Conservation (phyloP, 1,284 basidiomycete genomes). For the Sutorius eximius region DNA sequence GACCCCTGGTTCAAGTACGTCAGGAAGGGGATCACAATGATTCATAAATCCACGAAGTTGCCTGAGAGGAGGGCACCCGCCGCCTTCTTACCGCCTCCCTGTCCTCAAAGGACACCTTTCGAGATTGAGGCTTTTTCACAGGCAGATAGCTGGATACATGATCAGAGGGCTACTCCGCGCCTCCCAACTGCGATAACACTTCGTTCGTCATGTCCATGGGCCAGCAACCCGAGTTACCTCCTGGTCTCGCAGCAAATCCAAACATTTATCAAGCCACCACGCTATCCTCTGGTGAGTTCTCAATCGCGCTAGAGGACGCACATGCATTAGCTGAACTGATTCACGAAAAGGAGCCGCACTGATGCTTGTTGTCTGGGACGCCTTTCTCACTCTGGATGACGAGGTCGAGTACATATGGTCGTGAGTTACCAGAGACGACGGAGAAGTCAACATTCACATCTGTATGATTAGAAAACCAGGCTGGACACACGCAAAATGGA, state of each 20-base stretch:
- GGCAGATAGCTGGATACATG: not conserved
- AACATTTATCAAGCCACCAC: not conserved
- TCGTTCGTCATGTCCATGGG: conserved; percentile 2
- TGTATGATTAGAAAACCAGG: conserved; percentile 5
- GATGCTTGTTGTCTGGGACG: conserved; percentile 17
- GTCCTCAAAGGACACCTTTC: not conserved
- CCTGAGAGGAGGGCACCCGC: not conserved
- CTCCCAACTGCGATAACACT: not conserved
- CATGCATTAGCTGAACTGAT: not conserved
- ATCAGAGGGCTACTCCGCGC: not conserved
- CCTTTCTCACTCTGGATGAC: conserved; percentile 18
- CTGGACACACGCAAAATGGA: conserved; percentile 17
- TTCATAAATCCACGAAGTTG: not conserved
- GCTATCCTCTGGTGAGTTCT: conserved; percentile 19
- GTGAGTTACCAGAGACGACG: conserved; percentile 12
- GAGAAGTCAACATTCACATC: not conserved
- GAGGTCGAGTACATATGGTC: conserved; percentile 22
- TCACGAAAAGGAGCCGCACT: conserved; percentile 11
- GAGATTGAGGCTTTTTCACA: not conserved
- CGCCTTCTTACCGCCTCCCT: not conserved
- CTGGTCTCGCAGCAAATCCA: not conserved
- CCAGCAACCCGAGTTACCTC: conserved; percentile 1
- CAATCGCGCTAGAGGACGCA: not conserved
- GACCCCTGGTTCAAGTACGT: not conserved
- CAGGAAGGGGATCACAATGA: not conserved